phyloP scores from a whole-genome alignment of 306 rosid genomes.

The Carpinus fangiana region DNA sequence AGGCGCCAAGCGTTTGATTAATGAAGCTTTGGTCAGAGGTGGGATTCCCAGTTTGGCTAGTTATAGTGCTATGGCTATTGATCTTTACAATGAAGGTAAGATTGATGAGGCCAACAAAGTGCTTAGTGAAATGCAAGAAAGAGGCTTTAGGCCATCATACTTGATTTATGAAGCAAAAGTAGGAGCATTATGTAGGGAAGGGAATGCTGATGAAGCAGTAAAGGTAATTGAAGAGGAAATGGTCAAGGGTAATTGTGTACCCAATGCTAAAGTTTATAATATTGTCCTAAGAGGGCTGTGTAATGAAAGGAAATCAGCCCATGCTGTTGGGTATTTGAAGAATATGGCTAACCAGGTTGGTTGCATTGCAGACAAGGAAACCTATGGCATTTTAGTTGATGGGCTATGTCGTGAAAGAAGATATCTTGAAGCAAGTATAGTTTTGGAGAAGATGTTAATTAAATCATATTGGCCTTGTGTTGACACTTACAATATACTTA shows the following conservation, averaged over 20 bases:
- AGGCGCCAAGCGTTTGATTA: constrained; percentile 30
- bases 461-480: constrained; percentile 51
- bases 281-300: constrained; percentile 37
- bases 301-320: constrained; percentile 23
- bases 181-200: constrained; percentile 40
- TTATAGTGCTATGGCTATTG: constrained; percentile 52
- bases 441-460: constrained; percentile 51
- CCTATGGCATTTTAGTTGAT: constrained; percentile 39
- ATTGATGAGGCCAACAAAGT: constrained; percentile 42
- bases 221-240: constrained; percentile 51
- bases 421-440: constrained; percentile 47
- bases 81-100: constrained; percentile 47
- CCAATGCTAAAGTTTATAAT: constrained; percentile 37
- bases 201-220: constrained; percentile 39
- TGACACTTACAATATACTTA: constrained; percentile 40
- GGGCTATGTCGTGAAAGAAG: constrained; percentile 42
- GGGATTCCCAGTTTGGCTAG: constrained; percentile 46
- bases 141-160: constrained; percentile 42
- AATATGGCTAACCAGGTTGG: constrained; percentile 44
- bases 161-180: constrained; percentile 50
- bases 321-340: constrained; percentile 40
- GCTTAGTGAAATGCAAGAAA: constrained; percentile 41
- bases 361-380: constrained; percentile 33
- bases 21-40: constrained; percentile 52
- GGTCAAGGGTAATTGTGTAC: constrained; percentile 40